Conservation (phyloP, 768 basidiomycete species). For the Pholiota microspora region DNA sequence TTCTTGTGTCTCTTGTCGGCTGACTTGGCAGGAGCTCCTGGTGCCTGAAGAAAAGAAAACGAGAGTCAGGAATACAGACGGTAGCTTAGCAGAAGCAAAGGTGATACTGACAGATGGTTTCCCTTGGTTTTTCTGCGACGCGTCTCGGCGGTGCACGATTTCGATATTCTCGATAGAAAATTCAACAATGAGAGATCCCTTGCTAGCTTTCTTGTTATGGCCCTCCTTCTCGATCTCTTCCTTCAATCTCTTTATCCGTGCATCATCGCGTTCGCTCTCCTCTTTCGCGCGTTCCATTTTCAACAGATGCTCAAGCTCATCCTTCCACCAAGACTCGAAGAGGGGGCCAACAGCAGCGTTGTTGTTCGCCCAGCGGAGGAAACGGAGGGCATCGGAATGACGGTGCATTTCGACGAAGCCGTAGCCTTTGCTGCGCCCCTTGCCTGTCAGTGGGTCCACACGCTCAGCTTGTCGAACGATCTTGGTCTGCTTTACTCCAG, state of each 20-base stretch:
- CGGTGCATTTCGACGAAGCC: conserved; percentile 90
- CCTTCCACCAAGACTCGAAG: conserved; percentile 90
- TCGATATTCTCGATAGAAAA: conserved; percentile 96
- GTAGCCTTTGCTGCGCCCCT: conserved; percentile 89
- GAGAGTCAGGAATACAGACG: neutral
- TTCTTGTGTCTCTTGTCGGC: conserved; percentile 15
- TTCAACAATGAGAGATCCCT: conserved; percentile 76
- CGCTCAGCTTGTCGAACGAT: conserved; percentile 88
- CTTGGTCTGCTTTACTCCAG: conserved; percentile 82
- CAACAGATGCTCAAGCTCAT: conserved; percentile 62
- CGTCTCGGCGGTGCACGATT: conserved; percentile 75
- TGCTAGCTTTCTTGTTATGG: conserved; percentile 36
- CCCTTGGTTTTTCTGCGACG: conserved; percentile 37
- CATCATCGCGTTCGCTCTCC: conserved; percentile 53
- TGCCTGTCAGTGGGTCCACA: conserved; percentile 84
- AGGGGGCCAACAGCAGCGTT: conserved; percentile 64
- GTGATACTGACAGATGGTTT: conserved; percentile 28
- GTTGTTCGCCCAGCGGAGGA: conserved; percentile 94
- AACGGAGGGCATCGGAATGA: conserved; percentile 88
- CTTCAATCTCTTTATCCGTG: conserved; percentile 55
- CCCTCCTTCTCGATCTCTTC: conserved; percentile 43
- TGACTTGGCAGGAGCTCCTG: neutral
- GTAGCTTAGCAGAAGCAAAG: too few species aligned
- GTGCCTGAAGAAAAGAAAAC: neutral
- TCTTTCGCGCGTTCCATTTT: conserved; percentile 61